Base-by-base conservation (phyloP, 2,329 filamentous ascomycete species). In the Fusarium cyanostomum region DNA sequence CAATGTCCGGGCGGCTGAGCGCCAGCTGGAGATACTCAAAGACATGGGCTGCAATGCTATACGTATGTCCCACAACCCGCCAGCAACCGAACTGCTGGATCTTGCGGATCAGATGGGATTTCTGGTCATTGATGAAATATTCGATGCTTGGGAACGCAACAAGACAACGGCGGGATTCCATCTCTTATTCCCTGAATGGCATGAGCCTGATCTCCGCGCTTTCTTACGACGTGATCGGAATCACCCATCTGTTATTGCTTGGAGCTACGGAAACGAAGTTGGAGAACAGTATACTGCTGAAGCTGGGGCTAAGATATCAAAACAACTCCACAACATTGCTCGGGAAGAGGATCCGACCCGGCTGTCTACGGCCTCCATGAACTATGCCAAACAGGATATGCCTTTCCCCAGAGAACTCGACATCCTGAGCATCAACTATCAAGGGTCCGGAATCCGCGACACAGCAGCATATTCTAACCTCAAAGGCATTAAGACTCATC, bases 201-300 rank as follows among this genome's bases (percentile, higher is more conserved):
- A 81, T 56, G 83, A 86, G 72, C 74, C 81, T 0, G 82, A 85
- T 52, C 74, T 84, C 6, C 79, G 83, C 0, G 64, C 78, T 1
- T 81, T 85, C 54, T 64, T 86, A n/a, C 78, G 82, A 5, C 79
- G 83, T 8, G 84, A 86, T 68, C 75, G 83, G 15, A 86, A 86
- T 64, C 83, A 85, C 66, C 78, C 83, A 4, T 84, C 83, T 1
- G 73, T 86, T 18, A 73, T 83, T 26, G 74, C 75, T 1, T 85
- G 83, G 84, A 82, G 81, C 57, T 77, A 81, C 45, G 83, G 84
- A 4, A 86, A 86, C 67, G 84, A 86, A 68, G 76, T 86, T 2
- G 67, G 74, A 1, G 82, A 86, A 66, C 82, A 86, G 70, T 61
- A 67, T 13, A 72, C 68, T 6, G 57, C 71, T 39, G 54, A 71